Conservation (phyloP, 305 asterid genomes). For the Fraxinus dipetala region DNA sequence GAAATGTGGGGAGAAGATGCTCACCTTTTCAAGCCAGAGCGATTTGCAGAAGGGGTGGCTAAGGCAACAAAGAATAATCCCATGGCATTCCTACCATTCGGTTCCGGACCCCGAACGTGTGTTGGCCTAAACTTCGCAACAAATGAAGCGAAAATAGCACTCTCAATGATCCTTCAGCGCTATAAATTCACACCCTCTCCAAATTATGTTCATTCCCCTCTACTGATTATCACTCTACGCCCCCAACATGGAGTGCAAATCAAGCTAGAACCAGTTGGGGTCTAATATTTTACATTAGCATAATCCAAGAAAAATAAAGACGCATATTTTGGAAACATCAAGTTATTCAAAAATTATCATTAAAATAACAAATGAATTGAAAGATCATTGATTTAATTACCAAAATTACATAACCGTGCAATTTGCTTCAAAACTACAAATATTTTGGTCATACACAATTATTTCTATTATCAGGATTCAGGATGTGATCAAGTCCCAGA, state of each 20-base stretch:
- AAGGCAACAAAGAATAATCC: conserved; percentile 42
- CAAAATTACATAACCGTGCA: background rate
- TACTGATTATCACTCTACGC: conserved; percentile 29
- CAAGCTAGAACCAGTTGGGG: conserved; percentile 31
- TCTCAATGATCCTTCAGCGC: conserved; percentile 53
- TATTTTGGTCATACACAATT: background rate
- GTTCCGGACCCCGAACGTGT: conserved; percentile 55
- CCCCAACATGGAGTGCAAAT: conserved; percentile 50
- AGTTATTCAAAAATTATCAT: background rate
- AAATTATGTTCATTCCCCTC: conserved; percentile 48
- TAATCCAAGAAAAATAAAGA: background rate
- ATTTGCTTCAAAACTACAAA: background rate
- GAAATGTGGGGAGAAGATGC: conserved; percentile 60
- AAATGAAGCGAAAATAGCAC: conserved; percentile 51
- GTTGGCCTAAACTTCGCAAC: conserved; percentile 48
- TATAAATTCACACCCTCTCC: conserved; percentile 44
- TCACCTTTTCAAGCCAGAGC: conserved; percentile 47
- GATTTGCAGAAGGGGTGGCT: conserved; percentile 58
- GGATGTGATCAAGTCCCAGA: background rate
- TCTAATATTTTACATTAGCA: background rate
- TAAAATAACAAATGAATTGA: conserved; percentile 1
- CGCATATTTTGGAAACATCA: background rate
- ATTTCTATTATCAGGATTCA: background rate
- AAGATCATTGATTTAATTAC: background rate
- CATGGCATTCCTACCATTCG: conserved; percentile 49